Base-by-base conservation (phyloP, 148 eudicot species). In the Fallopia convolvulus region DNA sequence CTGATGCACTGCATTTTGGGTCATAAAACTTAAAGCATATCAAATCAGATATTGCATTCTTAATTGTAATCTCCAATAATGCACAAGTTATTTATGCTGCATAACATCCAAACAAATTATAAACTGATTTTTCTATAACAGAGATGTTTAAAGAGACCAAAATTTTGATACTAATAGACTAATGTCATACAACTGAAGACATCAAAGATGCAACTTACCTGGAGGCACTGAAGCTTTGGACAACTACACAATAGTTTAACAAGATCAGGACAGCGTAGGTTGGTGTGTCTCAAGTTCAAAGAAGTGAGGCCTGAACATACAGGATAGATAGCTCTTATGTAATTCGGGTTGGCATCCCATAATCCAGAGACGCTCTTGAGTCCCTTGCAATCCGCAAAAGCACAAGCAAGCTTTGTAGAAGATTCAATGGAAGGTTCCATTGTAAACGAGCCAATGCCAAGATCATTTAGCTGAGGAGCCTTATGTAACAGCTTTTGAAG, bases 371-470 rank as follows among this genome's bases (percentile, higher is more conserved):
- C 75, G 50, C 83, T 82, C 46, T 68, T 80, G 56, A 93, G 85
- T 75, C 85, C 86, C 50, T 76, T 82, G 83, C 88, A 87, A 44
- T 82, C 82, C 48, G 71, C 81, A 76, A 93, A 91, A 11, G 89
- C 82, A 76, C 74, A 80, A 60, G 81, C 88, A 14, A 89, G 86
- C 55, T 80, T 87, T 0, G 68, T 47, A 68, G 63, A 84, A 65
- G 87, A 86, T 42, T 80, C 72, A 49, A 84, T 82, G n/a, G 76
- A 78, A 36, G 89, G 92, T 72, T 91, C 96, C 81, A 88, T 92
- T 47, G 85, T 79, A 80, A 91, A 93, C 58, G 83, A 79, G 44
- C 98, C 98, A 47, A 95, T 88, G 30, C 98, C 92, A 39, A 93
- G 91, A 82, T 90, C 93, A 4, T 44, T 58, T 76, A 93, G 47